Base-by-base conservation (phyloP, 1,139 yeast species). In the Zygosaccharomyces sapae region DNA sequence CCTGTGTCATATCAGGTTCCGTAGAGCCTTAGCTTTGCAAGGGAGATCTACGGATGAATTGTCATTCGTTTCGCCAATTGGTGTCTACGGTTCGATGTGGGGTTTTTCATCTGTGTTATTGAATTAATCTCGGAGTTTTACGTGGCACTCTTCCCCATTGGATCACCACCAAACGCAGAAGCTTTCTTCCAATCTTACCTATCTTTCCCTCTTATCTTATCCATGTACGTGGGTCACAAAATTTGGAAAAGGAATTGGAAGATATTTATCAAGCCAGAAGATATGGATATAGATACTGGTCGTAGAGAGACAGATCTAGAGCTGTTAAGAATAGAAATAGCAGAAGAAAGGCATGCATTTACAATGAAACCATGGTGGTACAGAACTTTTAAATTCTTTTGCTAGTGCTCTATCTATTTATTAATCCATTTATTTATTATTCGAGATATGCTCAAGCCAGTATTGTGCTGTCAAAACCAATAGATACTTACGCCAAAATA, bases 1-100 rank as follows among this genome's bases (percentile, higher is more conserved):
- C 62, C 63, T 83, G 47, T 80, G 87, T 58, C 94, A 82, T 56
- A 72, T 88, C 50, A 76, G 95, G 64, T 86, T 86, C 70, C 80
- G 96, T 71, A 67, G 73, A 45, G 96, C 94, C 1, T 73, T 87
- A 70, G 65, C 66, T 29, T 77, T 62, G 9, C 84, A 83, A 67
- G 86, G 86, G 46, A 77, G 86, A 66, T 71, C 75, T 19, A 68
- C 79, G 10, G 75, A 74, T 43, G 95, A 87, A 65, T 71, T 88
- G 51, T 79, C 86, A 3, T 88, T 76, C 67, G 70, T 71, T 48
- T 76, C 95, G 2, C 83, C 77, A 59, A 76, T 79, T 43, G 96
- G 96, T 52, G 62, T 77, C 16, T 57, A 62, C 53, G 96, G 96
- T 46, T 86, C 95, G 2, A 69, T 66, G 58, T 76, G 58, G 95